Conservation (phyloP, 1,284 basidiomycete species). For the Malassezia nana region DNA sequence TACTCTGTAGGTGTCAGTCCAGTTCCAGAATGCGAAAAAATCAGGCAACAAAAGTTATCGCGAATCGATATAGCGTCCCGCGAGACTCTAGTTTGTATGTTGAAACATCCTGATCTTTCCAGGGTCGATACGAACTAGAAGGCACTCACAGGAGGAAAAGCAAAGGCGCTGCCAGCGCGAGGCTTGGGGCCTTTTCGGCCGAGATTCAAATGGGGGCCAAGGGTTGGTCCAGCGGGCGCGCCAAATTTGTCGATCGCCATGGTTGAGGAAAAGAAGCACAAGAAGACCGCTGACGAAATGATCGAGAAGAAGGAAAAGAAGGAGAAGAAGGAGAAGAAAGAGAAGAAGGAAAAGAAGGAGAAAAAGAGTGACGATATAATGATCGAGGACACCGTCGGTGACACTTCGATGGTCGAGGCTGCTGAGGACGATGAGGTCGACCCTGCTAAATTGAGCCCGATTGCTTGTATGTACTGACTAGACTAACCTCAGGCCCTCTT, state of each 20-base stretch:
- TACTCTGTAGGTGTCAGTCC: constrained; percentile 7
- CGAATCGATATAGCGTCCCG: constrained; percentile 34
- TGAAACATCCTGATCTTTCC: constrained; percentile 16
- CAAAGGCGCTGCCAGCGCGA: not conserved
- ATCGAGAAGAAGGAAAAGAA: constrained; percentile 36
- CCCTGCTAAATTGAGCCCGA: constrained; percentile 23
- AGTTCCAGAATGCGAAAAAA: not conserved
- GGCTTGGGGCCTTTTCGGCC: constrained; percentile 4
- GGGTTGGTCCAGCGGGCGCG: not conserved
- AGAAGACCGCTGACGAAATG: constrained; percentile 21
- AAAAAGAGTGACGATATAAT: constrained; percentile 18
- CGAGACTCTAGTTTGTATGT: constrained; percentile 42
- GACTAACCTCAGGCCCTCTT: constrained; percentile 25
- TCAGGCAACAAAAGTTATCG: constrained; percentile 30
- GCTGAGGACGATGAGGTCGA: constrained; percentile 24
- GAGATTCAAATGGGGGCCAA: not conserved
- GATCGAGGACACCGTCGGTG: constrained; percentile 27
- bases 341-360: constrained; percentile 31
- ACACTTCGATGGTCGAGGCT: constrained; percentile 18
- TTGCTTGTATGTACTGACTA: constrained; percentile 23
- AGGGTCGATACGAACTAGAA: constrained; percentile 2
- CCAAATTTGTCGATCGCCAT: constrained; percentile 24
- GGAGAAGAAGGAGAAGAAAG: constrained; percentile 32
- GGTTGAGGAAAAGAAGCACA: constrained; percentile 16
- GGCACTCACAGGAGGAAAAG: not conserved